Conservation (phyloP, 2,329 filamentous ascomycete genomes). For the Hypoxylon sp. region DNA sequence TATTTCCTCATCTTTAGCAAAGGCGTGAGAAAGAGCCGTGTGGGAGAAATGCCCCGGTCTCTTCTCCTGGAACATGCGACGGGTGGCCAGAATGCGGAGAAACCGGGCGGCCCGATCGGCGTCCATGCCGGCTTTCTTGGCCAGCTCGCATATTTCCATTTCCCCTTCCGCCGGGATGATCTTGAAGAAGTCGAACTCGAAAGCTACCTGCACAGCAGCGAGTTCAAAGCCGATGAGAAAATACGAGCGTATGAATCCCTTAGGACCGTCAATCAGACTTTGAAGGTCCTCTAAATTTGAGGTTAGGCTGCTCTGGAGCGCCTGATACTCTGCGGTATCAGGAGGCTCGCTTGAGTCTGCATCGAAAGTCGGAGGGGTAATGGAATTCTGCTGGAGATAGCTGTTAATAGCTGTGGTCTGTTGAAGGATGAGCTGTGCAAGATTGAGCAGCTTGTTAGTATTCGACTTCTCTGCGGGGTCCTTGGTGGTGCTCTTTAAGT, state of each 20-base stretch:
- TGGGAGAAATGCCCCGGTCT: constrained; percentile 43
- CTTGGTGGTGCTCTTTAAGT: background rate
- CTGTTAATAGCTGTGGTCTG: background rate
- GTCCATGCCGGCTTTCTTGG: constrained; percentile 44
- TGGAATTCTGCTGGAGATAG: background rate
- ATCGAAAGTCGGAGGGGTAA: background rate
- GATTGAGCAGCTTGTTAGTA: background rate
- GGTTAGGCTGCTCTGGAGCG: constrained; percentile 15
- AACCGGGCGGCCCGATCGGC: constrained; percentile 44
- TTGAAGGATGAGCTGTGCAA: background rate
- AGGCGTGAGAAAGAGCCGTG: constrained; percentile 27
- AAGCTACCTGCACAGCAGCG: constrained; percentile 47
- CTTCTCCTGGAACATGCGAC: constrained; percentile 47
- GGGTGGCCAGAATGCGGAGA: constrained; percentile 46
- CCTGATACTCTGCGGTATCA: background rate
- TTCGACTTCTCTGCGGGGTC: background rate
- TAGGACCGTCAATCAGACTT: constrained; percentile 34
- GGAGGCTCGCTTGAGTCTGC: background rate
- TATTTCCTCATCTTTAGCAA: constrained; percentile 41
- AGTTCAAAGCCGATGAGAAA: constrained; percentile 39
- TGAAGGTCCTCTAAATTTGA: constrained; percentile 34
- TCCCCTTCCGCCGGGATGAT: constrained; percentile 41
- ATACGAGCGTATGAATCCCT: constrained; percentile 11
- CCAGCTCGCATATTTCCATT: constrained; percentile 45
- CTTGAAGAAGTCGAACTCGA: constrained; percentile 51